A percentile compares a stretch with the other conserved stretches of the same genome.
phyloP scores from a whole-genome alignment of 257 asterid species.

The Nicotiana undulata region DNA sequence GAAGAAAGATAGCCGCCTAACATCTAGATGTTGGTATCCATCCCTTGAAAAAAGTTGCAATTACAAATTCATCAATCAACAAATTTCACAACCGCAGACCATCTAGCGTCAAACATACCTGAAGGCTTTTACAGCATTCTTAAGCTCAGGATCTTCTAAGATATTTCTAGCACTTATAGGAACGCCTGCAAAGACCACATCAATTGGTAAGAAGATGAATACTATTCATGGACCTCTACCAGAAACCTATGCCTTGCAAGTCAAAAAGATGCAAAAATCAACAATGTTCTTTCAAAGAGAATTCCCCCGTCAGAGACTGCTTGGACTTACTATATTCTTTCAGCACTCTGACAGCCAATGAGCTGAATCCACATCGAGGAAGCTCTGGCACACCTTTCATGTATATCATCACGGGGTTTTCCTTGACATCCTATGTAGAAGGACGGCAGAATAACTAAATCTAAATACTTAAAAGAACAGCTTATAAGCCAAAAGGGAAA shows the following conservation, averaged over 20 bases:
- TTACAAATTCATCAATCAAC: background rate
- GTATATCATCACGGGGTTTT: constrained; percentile 91
- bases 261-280: background rate
- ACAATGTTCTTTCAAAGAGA: no score
- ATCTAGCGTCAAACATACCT: constrained; percentile 34
- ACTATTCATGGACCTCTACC: background rate
- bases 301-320: background rate
- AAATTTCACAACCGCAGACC: background rate
- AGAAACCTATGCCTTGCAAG: background rate
- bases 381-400: constrained; percentile 90
- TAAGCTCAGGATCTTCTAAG: constrained; percentile 74
- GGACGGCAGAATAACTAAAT: constrained; percentile 16
- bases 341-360: constrained; percentile 81
- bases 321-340: constrained; percentile 65
- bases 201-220: constrained; percentile 11
- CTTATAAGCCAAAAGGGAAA: background rate
- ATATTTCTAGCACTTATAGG: constrained; percentile 80
- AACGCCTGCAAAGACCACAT: constrained; percentile 44
- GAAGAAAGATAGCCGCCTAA: background rate
- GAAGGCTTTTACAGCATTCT: constrained; percentile 74
- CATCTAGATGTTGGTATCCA: background rate
- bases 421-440: constrained; percentile 68
- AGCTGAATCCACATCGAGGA: constrained; percentile 96
- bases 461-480: background rate
- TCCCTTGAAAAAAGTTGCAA: background rate